Evolutionary conservation across 768 basidiomycete genomes (phyloP).

Genomic region (Mycena venus): DNA sequence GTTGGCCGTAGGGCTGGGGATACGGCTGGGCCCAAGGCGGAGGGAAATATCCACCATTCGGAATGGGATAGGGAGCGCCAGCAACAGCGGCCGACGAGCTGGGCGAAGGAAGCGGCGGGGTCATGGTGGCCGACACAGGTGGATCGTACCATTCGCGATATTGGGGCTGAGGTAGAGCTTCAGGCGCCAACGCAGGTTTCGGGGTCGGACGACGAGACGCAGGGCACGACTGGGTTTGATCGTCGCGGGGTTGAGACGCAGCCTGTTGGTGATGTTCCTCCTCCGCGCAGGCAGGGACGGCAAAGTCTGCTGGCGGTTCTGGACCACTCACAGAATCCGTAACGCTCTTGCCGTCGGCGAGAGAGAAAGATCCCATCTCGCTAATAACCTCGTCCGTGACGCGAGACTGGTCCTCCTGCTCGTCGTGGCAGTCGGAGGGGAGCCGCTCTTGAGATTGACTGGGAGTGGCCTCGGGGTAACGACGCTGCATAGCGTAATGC

Average conservation of each 20-base stretch:
- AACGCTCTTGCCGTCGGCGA: conserved; percentile 6
- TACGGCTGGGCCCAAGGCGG: conserved; percentile 68
- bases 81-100: conserved; percentile 38
- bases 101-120: conserved; percentile 52
- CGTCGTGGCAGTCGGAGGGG: conserved; percentile 17
- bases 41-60: conserved; percentile 61
- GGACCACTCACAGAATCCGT: not conserved
- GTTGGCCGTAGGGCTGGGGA: conserved; percentile 64
- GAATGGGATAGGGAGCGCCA: conserved; percentile 51
- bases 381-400: conserved; percentile 7
- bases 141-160: conserved; percentile 63
- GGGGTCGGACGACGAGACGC: conserved; percentile 35
- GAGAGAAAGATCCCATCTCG: conserved; percentile 1
- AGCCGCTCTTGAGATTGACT: conserved; percentile 29
- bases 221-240: conserved; percentile 34
- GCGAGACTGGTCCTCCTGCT: conserved; percentile 5
- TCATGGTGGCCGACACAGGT: conserved; percentile 50
- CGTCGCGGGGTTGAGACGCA: not conserved
- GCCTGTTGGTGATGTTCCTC: not conserved
- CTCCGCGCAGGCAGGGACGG: not conserved
- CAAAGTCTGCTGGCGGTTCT: conserved; percentile 11
- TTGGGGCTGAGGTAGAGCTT: conserved; percentile 40
- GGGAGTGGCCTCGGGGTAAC: conserved; percentile 37
- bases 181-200: conserved; percentile 27
- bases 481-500: conserved; percentile 43